Percentiles rank a stretch among this genome's conserved stretches.
Conservation (phyloP, 2,329 filamentous ascomycete species). For the Colletotrichum cordylinicola region DNA sequence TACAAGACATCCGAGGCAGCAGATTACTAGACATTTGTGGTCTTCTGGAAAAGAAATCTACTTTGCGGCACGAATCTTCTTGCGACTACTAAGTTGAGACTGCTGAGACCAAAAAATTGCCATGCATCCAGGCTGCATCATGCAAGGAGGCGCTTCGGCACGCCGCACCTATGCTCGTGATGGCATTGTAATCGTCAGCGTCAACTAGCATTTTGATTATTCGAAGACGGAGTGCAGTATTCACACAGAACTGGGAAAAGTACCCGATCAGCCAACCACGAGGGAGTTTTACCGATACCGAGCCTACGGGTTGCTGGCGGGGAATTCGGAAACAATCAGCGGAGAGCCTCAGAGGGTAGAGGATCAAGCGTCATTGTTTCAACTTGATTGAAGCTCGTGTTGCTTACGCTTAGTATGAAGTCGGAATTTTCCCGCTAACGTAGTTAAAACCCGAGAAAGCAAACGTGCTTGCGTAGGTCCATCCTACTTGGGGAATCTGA, state of each 20-base stretch:
- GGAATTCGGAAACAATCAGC: background rate
- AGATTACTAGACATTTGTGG: background rate
- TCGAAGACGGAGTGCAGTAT: rapidly evolving
- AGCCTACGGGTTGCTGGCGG: background rate
- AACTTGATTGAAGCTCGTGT: background rate
- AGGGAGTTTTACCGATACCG: background rate
- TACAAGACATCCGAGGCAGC: background rate
- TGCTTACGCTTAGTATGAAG: background rate
- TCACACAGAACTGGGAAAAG: background rate
- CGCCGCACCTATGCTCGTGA: background rate
- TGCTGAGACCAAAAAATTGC: background rate
- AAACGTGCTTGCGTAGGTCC: background rate
- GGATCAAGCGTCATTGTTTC: background rate
- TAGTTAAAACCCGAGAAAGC: background rate
- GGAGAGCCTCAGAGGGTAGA: background rate
- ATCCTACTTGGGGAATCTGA: background rate
- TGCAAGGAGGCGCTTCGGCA: background rate
- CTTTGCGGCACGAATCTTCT: background rate
- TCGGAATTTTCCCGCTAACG: background rate
- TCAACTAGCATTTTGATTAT: background rate
- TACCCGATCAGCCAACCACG: background rate
- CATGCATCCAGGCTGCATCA: background rate
- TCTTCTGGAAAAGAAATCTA: background rate
- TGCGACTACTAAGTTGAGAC: background rate
- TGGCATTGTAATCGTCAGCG: background rate